Conservation (phyloP, 177 flowering plant genomes). For the Telopea speciosissima region DNA sequence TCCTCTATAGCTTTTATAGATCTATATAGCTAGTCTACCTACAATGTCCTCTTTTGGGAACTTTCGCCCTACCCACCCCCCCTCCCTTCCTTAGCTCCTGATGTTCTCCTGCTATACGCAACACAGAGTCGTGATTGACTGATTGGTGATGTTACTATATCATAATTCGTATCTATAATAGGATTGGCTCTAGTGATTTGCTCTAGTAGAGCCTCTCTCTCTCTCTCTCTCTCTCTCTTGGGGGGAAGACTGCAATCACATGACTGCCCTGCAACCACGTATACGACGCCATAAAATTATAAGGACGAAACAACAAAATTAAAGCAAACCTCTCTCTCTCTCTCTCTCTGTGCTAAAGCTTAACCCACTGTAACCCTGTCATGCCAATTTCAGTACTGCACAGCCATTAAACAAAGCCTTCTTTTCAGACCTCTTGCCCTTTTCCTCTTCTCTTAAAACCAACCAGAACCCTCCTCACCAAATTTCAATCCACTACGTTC, state of each 20-base stretch:
- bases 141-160: background rate
- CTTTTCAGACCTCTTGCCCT: background rate
- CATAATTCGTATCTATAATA: background rate
- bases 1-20: too few relatives aligned
- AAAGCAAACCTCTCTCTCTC: constrained; percentile 7
- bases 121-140: background rate
- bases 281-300: constrained; percentile 1
- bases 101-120: background rate
- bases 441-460: background rate
- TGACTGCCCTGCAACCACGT: constrained; percentile 1
- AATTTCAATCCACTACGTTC: background rate
- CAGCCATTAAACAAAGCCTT: constrained; percentile 1
- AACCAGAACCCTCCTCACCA: background rate
- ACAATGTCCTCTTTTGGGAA: background rate
- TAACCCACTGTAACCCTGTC: constrained; percentile 14
- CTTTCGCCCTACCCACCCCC: background rate
- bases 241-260: background rate
- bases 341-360: constrained; percentile 12
- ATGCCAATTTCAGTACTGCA: constrained; percentile 16
- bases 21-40: too few relatives aligned
- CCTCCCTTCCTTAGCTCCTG: background rate
- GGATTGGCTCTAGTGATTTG: too few relatives aligned
- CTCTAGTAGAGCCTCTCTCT: too few relatives aligned
- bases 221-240: background rate
- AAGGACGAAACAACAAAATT: constrained; percentile 4